Percentiles rank a stretch among this genome's conserved stretches.
Evolutionary conservation across 2,329 filamentous ascomycete genomes (phyloP).

Genomic region (Colletotrichum orchidophilum): DNA sequence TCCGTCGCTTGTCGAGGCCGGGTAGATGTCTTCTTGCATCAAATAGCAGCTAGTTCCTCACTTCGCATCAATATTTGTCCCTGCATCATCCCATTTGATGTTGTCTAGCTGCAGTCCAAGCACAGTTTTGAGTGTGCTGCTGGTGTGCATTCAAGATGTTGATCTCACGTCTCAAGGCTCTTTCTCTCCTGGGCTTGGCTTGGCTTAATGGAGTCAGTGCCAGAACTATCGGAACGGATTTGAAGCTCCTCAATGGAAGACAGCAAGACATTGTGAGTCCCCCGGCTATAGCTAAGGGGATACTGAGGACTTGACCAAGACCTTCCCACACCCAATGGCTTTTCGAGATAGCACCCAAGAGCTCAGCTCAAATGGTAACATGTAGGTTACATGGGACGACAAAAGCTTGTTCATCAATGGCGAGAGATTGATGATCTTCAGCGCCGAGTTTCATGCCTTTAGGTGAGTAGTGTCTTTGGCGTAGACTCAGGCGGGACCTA

Average conservation of each 20-base stretch:
- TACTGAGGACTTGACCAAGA: background rate
- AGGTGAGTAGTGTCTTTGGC: conserved; percentile 22
- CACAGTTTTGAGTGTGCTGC: background rate
- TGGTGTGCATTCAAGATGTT: conserved; percentile 14
- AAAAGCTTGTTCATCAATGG: conserved; percentile 72
- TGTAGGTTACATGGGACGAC: conserved; percentile 72
- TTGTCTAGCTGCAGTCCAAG: background rate
- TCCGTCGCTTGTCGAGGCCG: background rate
- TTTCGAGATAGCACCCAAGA: background rate
- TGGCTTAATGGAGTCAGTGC: conserved; percentile 11
- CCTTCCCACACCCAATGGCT: fast-evolving
- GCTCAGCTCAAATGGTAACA: background rate
- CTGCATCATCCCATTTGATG: background rate
- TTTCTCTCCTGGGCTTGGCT: conserved; percentile 17
- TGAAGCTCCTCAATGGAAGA: conserved; percentile 27
- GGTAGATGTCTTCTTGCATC: background rate
- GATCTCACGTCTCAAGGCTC: conserved; percentile 14
- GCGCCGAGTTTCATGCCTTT: conserved; percentile 74
- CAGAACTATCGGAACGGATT: background rate
- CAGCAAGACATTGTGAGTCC: conserved; percentile 30
- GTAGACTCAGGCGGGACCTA: too few species aligned
- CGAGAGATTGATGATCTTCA: conserved; percentile 73
- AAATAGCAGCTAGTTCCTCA: conserved; percentile 6
- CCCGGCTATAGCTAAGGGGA: fast-evolving
- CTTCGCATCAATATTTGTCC: background rate